Base-by-base conservation (phyloP, 1,284 basidiomycete genomes). In the Singerocomus inundabilis region DNA sequence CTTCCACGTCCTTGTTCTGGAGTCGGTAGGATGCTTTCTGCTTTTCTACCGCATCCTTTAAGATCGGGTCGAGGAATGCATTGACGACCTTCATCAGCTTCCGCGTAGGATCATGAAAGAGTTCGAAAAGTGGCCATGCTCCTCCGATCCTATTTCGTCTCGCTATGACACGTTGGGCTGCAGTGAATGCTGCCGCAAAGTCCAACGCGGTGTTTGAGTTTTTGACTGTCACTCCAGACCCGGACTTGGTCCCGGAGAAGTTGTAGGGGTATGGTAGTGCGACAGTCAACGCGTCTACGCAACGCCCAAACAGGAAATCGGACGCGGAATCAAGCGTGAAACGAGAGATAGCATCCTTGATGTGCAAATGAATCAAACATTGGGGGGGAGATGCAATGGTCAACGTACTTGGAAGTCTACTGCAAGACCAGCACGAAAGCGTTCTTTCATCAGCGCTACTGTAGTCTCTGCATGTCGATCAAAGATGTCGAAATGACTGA, bases 401-500 rank as follows among this genome's bases (percentile, higher is more conserved):
- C n/a, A n/a, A 28, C 46, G 34, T 51, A 74, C 74, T 56, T 75
- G 74, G 43, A 76, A 72, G 49, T 79, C 74, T 11, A 79, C 55
- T 0, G 75, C 60, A 7, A 69, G 59, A 21, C 68, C 71, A 12
- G 53, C 49, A 13, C 55, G 56, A 26, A 68, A 56, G 21, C 73
- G 71, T 16, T 66, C 60, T 34, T 65, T 69, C 53, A 76, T 66
- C 15, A 64, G 53, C 4, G 55, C 46, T 34, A 79, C 49, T 0
- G 64, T 62, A 13, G 61, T 56, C 37, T 75, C 69, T 2, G 72
- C 66, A 38, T 76, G 72, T 3, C 67, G 64, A 41, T 74, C 72
- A 48, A 78, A 77, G n/a, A 74, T 65, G 10, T 78, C 72, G 47
- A 78, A 77, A 52, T 79, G 70, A 29, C 66, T 69, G 38, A 80